These are phyloP conservation scores for Macrocybe gigantea DNA, from an alignment of 768 basidiomycete species.

Conservation along the genomic window DNA sequence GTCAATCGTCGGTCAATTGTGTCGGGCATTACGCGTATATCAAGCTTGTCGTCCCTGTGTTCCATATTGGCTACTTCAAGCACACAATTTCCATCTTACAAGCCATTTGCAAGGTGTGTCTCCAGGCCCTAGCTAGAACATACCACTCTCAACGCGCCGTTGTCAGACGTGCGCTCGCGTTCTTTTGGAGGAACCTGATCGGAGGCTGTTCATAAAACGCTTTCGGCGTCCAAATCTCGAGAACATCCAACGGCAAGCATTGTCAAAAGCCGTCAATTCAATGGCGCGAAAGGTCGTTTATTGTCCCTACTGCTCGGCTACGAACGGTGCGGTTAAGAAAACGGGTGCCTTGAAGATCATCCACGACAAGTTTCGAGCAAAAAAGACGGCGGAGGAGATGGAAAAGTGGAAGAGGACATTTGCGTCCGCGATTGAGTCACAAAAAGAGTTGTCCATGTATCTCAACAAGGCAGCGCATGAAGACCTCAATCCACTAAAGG, in stretches of 20 bases:
- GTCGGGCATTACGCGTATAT: conserved; percentile 99
- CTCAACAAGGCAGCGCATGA: conserved; percentile 86
- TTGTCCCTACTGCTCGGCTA: conserved; percentile 89
- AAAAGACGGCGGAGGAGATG: conserved; percentile 86
- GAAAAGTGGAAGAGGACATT: conserved; percentile 86
- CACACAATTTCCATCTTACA: conserved; percentile 92
- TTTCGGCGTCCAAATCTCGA: conserved; percentile 90
- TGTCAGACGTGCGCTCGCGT: conserved; percentile 85
- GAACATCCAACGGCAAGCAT: conserved; percentile 80
- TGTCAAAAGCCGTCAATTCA: conserved; percentile 81
- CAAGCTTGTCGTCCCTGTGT: conserved; percentile 93
- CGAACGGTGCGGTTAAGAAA: conserved; percentile 96
- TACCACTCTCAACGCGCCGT: too few species aligned
- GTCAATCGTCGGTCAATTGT: conserved; percentile 86
- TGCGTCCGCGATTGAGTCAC: conserved; percentile 71
- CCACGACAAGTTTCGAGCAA: conserved; percentile 95
- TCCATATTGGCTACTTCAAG: conserved; percentile 98
- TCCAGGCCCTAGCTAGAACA: not conserved
- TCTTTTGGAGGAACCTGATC: conserved; percentile 80
- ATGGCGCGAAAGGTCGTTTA: conserved; percentile 86
- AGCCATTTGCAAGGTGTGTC: conserved; percentile 88
- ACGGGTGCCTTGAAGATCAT: conserved; percentile 92
- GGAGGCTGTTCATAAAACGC: conserved; percentile 78
- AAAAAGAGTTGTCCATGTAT: conserved; percentile 81
- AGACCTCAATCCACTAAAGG: conserved; percentile 92